Evolutionary conservation across 805 yeast species (phyloP), one percentile per base, ranked within the genome.

Genomic region (Teunomyces gatunensis): DNA sequence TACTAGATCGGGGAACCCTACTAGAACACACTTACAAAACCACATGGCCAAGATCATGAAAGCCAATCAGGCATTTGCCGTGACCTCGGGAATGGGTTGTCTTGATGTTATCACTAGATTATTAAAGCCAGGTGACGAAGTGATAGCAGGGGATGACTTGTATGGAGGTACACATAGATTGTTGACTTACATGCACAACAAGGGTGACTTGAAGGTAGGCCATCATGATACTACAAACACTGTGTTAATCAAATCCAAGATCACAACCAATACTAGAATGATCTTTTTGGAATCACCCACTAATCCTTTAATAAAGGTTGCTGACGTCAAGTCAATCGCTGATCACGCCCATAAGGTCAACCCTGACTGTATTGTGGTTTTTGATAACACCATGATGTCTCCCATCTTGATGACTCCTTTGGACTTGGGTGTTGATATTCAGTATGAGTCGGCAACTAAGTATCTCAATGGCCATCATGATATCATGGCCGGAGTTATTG

Each of bases 301-400:
- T 2, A 91, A 91, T 66, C 98, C 98, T 15, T 78, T 90, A 55
- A 87, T 90, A 65, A 88, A 89, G 68, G 87, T 91, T 50, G 83
- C 88, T 49, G 96, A 92, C 63, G 80, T 91, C 45, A 82, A 80
- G 50, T 70, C 80, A 29, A 83, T 90, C 49, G 70, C 90, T 13
- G 70, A 71, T 33, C 73, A 79, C 51, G 90, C 91, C 39, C 94
- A 89, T 61, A 63, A 68, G 37, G 73, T 77, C 36, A 85, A 77
- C 60, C 89, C 95, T 13, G 77, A 83, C 33, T 76, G 86, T 46
- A 63, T 85, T 43, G 83, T 89, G 35, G 96, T 89, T 11, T 91
- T 91, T 52, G 97, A 91, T 69, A 91, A 92, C 74, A 92, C 97
- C 49, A 91, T 91, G 98, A 86, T 91, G 95, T 84, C 96, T 25